Conservation (phyloP, 2,329 filamentous ascomycete species). For the Ophiostoma sp. region DNA sequence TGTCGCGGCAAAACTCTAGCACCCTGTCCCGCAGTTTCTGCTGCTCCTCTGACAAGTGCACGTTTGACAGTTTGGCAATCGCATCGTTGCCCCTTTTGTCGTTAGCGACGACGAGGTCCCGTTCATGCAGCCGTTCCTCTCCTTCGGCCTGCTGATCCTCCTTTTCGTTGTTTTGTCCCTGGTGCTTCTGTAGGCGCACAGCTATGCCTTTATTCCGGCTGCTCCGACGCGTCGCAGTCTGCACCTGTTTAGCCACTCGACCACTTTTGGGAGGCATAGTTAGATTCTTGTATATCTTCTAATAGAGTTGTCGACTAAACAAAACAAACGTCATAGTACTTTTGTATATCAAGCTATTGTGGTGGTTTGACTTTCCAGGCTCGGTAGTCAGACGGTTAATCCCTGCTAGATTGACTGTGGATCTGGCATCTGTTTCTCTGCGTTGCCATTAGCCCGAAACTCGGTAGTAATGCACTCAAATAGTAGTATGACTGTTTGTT, state of each 20-base stretch:
- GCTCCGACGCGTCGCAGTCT: not conserved
- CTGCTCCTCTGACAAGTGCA: not conserved
- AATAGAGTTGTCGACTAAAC: too few species aligned
- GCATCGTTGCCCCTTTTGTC: not conserved
- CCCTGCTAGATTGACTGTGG: too few species aligned
- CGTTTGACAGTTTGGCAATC: not conserved
- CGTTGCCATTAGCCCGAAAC: too few species aligned
- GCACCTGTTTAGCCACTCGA: not conserved
- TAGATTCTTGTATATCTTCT: too few species aligned
- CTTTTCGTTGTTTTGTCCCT: not conserved
- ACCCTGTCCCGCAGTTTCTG: not conserved
- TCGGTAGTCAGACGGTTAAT: too few species aligned
- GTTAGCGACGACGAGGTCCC: too few species aligned
- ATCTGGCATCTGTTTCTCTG: too few species aligned
- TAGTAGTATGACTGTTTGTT: too few species aligned
- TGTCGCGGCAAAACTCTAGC: not conserved
- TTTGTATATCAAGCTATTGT: too few species aligned
- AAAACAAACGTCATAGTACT: too few species aligned
- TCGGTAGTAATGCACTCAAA: too few species aligned
- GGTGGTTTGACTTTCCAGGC: too few species aligned
- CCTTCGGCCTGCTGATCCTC: not conserved
- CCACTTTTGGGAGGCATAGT: not conserved
- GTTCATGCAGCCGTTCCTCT: not conserved
- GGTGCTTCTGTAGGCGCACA: not conserved
- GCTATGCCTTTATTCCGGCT: not conserved